A percentile compares a stretch with the other conserved stretches of the same genome.
Conservation (phyloP, 2,329 filamentous ascomycete species). For the Onygenales sp. region DNA sequence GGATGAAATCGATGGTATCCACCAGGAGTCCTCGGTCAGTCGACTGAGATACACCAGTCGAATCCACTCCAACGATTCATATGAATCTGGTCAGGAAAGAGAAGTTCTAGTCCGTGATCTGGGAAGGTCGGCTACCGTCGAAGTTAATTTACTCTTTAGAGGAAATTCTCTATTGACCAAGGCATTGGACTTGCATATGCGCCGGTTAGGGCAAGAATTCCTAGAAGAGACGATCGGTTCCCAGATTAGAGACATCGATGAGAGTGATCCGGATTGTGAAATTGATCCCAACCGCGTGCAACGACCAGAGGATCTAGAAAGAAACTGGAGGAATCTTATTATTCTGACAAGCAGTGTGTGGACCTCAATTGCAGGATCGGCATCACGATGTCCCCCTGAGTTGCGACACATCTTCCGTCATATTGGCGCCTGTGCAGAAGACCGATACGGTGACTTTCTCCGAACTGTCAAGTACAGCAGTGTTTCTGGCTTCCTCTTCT, state of each 20-base stretch:
- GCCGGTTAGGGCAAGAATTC: constrained; percentile 84
- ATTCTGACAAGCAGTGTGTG: constrained; percentile 73
- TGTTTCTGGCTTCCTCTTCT: constrained; percentile 87
- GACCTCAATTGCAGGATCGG: constrained; percentile 71
- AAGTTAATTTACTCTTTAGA: constrained; percentile 89
- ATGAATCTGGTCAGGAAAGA: constrained; percentile 45
- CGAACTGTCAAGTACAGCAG: constrained; percentile 86
- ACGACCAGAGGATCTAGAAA: constrained; percentile 60
- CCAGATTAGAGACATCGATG: constrained; percentile 80
- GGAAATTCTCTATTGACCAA: constrained; percentile 93
- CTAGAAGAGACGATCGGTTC: constrained; percentile 78
- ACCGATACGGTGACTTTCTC: constrained; percentile 86
- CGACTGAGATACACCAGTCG: constrained; percentile 53
- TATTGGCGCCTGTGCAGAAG: constrained; percentile 82
- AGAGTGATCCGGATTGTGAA: constrained; percentile 84
- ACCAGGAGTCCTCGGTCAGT: constrained; percentile 66
- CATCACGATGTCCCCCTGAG: constrained; percentile 66
- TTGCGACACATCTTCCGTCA: constrained; percentile 81
- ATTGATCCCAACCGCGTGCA: constrained; percentile 77
- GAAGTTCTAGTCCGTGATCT: constrained; percentile 55
- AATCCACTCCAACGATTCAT: constrained; percentile 52
- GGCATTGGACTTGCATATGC: constrained; percentile 91
- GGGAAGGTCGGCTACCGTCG: constrained; percentile 56
- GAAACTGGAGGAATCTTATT: constrained; percentile 74
- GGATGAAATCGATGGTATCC: constrained; percentile 90